These are phyloP conservation scores for Athelia psychrophila DNA, from an alignment of 1,284 basidiomycete genomes.

Conservation along the genomic window DNA sequence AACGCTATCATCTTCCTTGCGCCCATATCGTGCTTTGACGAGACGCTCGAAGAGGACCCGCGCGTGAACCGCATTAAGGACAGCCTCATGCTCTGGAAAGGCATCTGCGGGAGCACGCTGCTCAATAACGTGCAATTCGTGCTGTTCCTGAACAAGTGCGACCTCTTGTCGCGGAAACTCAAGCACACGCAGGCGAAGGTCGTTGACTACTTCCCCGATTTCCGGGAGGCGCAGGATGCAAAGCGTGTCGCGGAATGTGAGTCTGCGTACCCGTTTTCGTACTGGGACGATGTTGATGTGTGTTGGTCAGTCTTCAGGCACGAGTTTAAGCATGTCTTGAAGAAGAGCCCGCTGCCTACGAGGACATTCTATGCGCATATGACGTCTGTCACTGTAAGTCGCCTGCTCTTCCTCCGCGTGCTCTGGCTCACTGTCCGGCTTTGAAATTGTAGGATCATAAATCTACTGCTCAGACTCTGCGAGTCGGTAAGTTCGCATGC, in stretches of 20 bases:
- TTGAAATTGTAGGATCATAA: conserved; percentile 33
- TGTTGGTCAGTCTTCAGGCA: conserved; percentile 39
- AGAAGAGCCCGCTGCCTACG: conserved; percentile 35
- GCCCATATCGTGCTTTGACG: conserved; percentile 57
- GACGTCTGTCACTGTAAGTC: conserved; percentile 44
- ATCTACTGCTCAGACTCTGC: conserved; percentile 35
- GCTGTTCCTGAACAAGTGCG: conserved; percentile 65
- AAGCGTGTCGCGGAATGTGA: conserved; percentile 45
- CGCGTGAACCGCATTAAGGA: conserved; percentile 60
- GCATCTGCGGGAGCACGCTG: conserved; percentile 53
- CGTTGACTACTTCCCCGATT: conserved; percentile 52
- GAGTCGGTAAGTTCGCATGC: conserved; percentile 27
- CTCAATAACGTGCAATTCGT: conserved; percentile 55
- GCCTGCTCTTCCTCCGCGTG: background rate
- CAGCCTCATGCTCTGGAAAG: conserved; percentile 56
- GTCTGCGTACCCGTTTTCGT: conserved; percentile 11
- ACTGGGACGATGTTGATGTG: background rate
- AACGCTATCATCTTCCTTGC: conserved; percentile 45
- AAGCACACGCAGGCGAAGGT: conserved; percentile 25
- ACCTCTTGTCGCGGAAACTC: conserved; percentile 57
- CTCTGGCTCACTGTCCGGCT: background rate
- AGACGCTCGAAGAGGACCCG: conserved; percentile 57
- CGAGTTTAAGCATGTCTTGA: conserved; percentile 47
- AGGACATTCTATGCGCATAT: conserved; percentile 43
- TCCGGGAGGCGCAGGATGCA: conserved; percentile 55